phyloP scores from a whole-genome alignment of 768 basidiomycete species.

The Cantharellus anzutake region DNA sequence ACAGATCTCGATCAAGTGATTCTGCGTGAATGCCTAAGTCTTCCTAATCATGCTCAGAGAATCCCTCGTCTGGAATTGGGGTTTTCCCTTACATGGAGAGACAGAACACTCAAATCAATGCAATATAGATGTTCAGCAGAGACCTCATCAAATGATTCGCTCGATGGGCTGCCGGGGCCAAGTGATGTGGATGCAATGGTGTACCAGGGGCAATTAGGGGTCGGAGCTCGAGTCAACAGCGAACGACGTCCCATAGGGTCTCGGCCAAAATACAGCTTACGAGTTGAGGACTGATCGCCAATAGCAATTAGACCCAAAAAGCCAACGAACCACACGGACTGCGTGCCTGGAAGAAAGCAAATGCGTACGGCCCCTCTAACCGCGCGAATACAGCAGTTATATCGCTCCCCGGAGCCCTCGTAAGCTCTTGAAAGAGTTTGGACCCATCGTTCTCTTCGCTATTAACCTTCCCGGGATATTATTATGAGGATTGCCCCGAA shows the following conservation, averaged over 20 bases:
- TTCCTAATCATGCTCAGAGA: neutral
- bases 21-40: neutral
- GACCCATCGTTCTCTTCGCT: constrained; percentile 13
- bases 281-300: neutral
- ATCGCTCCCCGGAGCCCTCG: neutral
- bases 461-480: neutral
- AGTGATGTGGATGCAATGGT: constrained; percentile 3
- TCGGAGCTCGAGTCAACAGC: constrained; percentile 14
- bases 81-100: neutral
- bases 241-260: constrained; percentile 18
- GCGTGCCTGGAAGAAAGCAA: constrained; percentile 14
- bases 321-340: neutral
- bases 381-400: constrained; percentile 7
- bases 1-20: neutral
- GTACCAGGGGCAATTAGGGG: constrained; percentile 3
- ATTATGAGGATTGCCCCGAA: neutral
- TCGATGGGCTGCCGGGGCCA: constrained; percentile 7
- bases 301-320: neutral
- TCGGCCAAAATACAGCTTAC: constrained; percentile 13
- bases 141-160: neutral
- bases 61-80: neutral
- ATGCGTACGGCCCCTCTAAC: constrained; percentile 18
- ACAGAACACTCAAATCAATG: neutral
- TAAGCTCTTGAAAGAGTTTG: constrained; percentile 10
- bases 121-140: neutral